These are phyloP conservation scores for Sambucus nigra DNA, from an alignment of 129 eudicot species.

Conservation along the genomic window DNA sequence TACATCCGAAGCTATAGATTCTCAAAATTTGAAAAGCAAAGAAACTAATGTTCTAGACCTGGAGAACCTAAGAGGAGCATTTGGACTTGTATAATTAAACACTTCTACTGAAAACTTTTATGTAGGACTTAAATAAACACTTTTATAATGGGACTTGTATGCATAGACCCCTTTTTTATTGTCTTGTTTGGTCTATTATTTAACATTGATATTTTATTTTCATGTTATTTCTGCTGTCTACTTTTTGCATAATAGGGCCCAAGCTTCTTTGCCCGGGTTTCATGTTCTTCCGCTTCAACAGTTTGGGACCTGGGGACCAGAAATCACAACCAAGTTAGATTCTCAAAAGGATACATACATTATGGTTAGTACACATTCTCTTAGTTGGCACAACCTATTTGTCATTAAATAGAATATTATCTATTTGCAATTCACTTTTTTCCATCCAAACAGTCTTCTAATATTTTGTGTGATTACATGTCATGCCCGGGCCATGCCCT, in stretches of 20 bases:
- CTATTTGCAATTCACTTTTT: neutral
- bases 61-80: too few species aligned
- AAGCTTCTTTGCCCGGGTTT: constrained; percentile 76
- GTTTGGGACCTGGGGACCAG: constrained; percentile 95
- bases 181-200: neutral
- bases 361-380: constrained; percentile 36
- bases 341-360: constrained; percentile 91
- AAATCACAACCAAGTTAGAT: constrained; percentile 69
- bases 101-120: too few species aligned
- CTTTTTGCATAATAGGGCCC: constrained; percentile 40
- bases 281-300: constrained; percentile 85
- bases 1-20: too few species aligned
- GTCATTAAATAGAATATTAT: neutral
- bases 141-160: too few species aligned
- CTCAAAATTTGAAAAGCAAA: too few species aligned
- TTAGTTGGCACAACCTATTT: neutral
- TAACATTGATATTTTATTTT: neutral
- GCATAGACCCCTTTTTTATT: too few species aligned
- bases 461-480: neutral
- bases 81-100: too few species aligned
- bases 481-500: too few species aligned
- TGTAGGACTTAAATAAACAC: too few species aligned
- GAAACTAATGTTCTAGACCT: too few species aligned
- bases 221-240: neutral
- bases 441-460: neutral